Base-by-base conservation (phyloP, 208 protist genomes). In the Eutreptiella sp. region DNA sequence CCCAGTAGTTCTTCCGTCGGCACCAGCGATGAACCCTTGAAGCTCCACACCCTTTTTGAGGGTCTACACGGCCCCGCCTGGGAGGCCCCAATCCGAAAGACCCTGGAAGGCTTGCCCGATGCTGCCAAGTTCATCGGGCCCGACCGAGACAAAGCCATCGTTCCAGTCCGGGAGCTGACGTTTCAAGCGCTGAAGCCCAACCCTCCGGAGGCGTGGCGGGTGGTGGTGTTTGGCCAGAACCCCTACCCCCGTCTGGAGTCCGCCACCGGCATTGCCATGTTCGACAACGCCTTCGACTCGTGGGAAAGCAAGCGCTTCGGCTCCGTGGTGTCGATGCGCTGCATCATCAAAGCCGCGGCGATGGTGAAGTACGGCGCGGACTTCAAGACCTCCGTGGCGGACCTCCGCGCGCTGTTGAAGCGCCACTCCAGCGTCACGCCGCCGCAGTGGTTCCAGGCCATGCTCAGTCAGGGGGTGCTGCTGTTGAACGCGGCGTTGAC, bases 191-290 rank as follows among this genome's bases (percentile, higher is more conserved):
- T 66, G n/a, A 66, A 64, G 9, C 24, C 28, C 21, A 4, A 43
- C 5, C 31, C 24, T 4, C 48, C 60, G 24, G 33, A 4, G 11
- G 23, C 59, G 5, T 70, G 55, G 59, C 68, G 28, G 24, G 64
- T 70, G 4, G 62, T 70, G 19, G 41, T 71, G 4, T 70, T 70
- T 65, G 64, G 64, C 3, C 61, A 70, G 28, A 68, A 70, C 50
- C 64, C 64, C 4, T 70, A 70, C 34, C 64, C 64, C 11, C 14
- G 60, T 4, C 4, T 64, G 4, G 64, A 46, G n/a, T 61, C 41
- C 4, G 64, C 64, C 16, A 54, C 53, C 9, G 64, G 64, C 7
- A 63, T 63, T 33, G 57, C 57, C n/a, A 62, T 63, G 46, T 26
- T 63, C 50, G 46, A 63, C 57, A 63, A 63, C 50, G 27, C 43